Evolutionary conservation across 495 filamentous ascomycete species (phyloP).

Genomic region (Neurospora intermedia): DNA sequence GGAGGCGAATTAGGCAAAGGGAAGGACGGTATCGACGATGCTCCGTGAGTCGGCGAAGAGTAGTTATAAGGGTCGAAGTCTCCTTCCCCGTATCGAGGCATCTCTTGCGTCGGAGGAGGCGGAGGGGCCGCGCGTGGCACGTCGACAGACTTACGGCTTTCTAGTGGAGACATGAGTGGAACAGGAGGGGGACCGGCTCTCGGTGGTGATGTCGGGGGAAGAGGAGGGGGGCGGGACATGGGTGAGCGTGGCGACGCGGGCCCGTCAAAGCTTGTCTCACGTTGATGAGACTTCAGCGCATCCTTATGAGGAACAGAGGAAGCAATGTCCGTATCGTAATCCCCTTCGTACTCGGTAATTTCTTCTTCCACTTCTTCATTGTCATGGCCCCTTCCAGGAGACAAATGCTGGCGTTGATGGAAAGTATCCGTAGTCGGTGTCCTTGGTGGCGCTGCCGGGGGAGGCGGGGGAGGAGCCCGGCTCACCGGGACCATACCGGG

Average conservation of each 20-base stretch:
- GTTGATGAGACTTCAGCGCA: conserved; percentile 72
- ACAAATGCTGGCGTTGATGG: conserved; percentile 16
- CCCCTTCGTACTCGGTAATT: conserved; percentile 90
- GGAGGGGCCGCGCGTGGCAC: conserved; percentile 61
- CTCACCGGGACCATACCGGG: conserved; percentile 39
- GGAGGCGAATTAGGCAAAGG: conserved; percentile 43
- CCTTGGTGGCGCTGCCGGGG: conserved; percentile 43
- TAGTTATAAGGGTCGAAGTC: conserved; percentile 72
- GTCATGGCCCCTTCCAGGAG: conserved; percentile 20
- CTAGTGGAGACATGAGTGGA: conserved; percentile 42
- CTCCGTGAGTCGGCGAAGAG: conserved; percentile 28
- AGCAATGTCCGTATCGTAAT: conserved; percentile 96
- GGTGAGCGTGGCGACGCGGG: conserved; percentile 37
- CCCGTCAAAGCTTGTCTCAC: conserved; percentile 61
- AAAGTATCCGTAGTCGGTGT: conserved; percentile 49
- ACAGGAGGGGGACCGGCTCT: conserved; percentile 46
- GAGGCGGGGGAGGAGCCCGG: conserved; percentile 71
- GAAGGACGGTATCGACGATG: conserved; percentile 27
- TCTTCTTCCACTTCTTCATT: conserved; percentile 68
- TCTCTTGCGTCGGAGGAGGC: conserved; percentile 44
- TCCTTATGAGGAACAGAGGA: conserved; percentile 83
- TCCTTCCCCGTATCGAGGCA: conserved; percentile 46
- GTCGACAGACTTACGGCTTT: conserved; percentile 44
- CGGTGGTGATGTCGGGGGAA: conserved; percentile 37
- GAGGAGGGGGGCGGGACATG: conserved; percentile 29